Evolutionary conservation across 2,329 filamentous ascomycete species (phyloP), one percentile per base, ranked within the genome.

Genomic region (Colletotrichum salicis): DNA sequence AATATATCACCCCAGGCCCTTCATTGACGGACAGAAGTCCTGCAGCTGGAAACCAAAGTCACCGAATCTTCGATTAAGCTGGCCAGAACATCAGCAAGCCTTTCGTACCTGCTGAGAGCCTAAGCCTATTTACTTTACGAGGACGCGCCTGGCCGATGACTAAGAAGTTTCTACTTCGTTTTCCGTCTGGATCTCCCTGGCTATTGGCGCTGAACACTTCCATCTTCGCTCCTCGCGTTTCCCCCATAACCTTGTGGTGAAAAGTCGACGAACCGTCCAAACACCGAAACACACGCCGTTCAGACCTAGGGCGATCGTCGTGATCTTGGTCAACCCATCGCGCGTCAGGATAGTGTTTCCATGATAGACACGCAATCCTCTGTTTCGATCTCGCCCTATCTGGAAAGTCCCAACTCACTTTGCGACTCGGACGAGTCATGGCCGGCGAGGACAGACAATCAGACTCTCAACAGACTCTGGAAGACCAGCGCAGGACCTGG

Each of bases 361-460:
- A 19, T 55, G 45, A 60, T 56, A 72, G 65, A 70, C 70, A 60
- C 70, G 70, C 70, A 72, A 72, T 64, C 70, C 62, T 61, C 62
- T 72, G 70, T 72, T 72, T 72, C 70, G 70, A 27, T 64, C 33
- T 72, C 65, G 70, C 70, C 70, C 65, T 70, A 51, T 72, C 55
- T 48, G 65, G 59, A 56, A 72, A 69, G 70, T 69, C 70, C 57
- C 70, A 72, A 72, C 65, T 71, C 65, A 51, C 59, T 56, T 64
- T 70, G 59, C 70, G 70, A 69, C 65, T 64, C 70, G 65, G 70
- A 70, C 60, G 70, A 64, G 59, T 70, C 55, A 64, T 64, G 55
- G 60, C 60, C 65, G 35, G 45, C 31, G 31, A 37, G 27, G 33
- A 52, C 66, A 63, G 58, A 58, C 69, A 68, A n/a, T 63, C 57